Evolutionary conservation across 2,329 filamentous ascomycete genomes (phyloP).

Genomic region (Epichloe typhina): DNA sequence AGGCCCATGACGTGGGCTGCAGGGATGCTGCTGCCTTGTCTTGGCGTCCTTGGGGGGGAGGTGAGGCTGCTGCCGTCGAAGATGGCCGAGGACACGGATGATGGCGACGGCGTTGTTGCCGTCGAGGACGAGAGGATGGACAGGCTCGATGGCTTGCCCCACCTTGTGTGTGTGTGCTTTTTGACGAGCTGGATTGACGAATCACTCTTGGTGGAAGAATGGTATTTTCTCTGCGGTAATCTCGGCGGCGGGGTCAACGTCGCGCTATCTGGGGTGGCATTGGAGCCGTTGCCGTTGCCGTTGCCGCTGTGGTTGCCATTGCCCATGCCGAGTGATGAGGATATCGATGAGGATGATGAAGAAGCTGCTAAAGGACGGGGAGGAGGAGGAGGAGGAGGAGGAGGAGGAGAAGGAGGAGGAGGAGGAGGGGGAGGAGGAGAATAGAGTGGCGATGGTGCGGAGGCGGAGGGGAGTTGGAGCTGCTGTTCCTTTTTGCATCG

Average conservation of each 20-base stretch:
- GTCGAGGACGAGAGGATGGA: neutral
- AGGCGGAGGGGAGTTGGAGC: neutral
- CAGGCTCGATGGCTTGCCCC: slow-evolving; percentile 3
- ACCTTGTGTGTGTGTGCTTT: slow-evolving; percentile 1
- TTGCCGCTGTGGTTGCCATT: neutral
- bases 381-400: neutral
- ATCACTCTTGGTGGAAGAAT: slow-evolving; percentile 1
- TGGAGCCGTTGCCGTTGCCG: neutral
- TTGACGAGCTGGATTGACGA: neutral
- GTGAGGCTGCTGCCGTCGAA: neutral
- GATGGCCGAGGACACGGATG: neutral
- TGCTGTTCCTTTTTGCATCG: neutral
- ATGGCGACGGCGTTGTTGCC: neutral
- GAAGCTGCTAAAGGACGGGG: neutral
- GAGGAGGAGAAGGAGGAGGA: neutral
- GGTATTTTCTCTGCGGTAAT: slow-evolving; percentile 3
- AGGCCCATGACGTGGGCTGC: slow-evolving; percentile 9
- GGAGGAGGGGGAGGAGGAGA: neutral
- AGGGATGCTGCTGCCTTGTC: neutral
- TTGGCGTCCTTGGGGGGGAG: slow-evolving; percentile 4
- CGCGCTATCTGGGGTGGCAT: neutral
- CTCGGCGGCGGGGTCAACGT: slow-evolving; percentile 4
- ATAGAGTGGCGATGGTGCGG: neutral
- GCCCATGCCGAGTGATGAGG: neutral
- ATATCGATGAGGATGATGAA: neutral